Base-by-base conservation (phyloP, 2,329 filamentous ascomycete species). In the Pseudogymnoascus sp. region DNA sequence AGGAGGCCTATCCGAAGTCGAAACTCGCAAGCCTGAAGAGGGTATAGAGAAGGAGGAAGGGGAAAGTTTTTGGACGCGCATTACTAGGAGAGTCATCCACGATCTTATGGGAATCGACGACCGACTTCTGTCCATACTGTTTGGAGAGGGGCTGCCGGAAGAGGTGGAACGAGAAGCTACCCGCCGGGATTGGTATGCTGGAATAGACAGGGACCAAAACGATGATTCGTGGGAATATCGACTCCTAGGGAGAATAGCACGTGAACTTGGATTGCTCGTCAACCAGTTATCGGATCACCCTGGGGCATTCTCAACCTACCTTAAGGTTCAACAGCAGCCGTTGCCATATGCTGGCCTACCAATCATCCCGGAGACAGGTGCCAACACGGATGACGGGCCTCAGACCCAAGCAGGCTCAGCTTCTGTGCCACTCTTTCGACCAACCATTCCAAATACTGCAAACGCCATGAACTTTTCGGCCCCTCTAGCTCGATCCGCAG, bases 71-170 rank as follows among this genome's bases (percentile, higher is more conserved):
- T 91, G 91, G 85, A 86, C 87, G 66, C 84, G 88, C 10, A 85
- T 97, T 60, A 96, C 93, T 2, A 85, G 89, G 64, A 91, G 87
- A 70, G 89, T 97, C 29, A 91, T 99, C 69, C 85, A 87, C 62
- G 92, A 97, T 72, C 78, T 99, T 47, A 89, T 97, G 73, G 93
- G 93, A 7, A 89, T 99, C 63, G 93, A 97, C 70, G 91, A 97
- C 67, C 84, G 85, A 60, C 80, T 95, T 18, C 81, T 99, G 7
- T 90, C 90, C 0, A 86, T 97, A 60, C 86, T 99, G 7, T 88
- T 97, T 63, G 95, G 95, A 11, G 92, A 97, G 73, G 79, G 84
- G 2, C 77, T 96, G 23, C 86, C 87, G 2, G 77, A 77, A 63
- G 66, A 71, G 54, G 8, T 62, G 45, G n/a, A 67, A 40, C 12